Evolutionary conservation across 805 yeast genomes (phyloP).

Genomic region (Saturnispora dispora): DNA sequence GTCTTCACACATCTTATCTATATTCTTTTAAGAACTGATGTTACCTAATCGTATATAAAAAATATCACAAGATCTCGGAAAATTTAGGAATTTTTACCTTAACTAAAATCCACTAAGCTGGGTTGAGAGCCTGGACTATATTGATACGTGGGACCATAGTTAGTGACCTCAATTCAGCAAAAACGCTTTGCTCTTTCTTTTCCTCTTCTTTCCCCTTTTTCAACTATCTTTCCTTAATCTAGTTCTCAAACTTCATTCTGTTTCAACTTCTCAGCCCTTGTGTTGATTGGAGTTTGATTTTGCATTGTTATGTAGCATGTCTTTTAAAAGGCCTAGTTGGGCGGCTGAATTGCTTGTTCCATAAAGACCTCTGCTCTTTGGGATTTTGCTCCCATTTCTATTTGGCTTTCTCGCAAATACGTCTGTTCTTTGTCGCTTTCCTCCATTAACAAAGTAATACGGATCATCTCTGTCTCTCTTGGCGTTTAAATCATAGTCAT

Average conservation of each 20-base stretch:
- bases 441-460: background rate
- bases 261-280: background rate
- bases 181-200: background rate
- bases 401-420: background rate
- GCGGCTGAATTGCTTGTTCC: background rate
- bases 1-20: background rate
- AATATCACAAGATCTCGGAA: background rate
- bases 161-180: background rate
- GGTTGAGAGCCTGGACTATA: background rate
- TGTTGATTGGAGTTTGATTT: background rate
- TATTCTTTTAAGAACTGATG: background rate
- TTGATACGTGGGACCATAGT: background rate
- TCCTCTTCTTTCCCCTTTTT: background rate
- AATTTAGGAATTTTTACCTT: background rate
- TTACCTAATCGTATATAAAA: background rate
- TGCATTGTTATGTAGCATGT: background rate
- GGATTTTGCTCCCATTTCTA: background rate
- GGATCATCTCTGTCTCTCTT: conserved; percentile 8
- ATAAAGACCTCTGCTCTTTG: conserved; percentile 1
- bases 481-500: background rate
- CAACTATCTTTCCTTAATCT: background rate
- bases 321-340: background rate
- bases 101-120: background rate
- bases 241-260: background rate
- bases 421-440: background rate